Evolutionary conservation across 768 basidiomycete genomes (phyloP), one percentile per base, ranked within the genome.

Genomic region (Piloderma croceum): DNA sequence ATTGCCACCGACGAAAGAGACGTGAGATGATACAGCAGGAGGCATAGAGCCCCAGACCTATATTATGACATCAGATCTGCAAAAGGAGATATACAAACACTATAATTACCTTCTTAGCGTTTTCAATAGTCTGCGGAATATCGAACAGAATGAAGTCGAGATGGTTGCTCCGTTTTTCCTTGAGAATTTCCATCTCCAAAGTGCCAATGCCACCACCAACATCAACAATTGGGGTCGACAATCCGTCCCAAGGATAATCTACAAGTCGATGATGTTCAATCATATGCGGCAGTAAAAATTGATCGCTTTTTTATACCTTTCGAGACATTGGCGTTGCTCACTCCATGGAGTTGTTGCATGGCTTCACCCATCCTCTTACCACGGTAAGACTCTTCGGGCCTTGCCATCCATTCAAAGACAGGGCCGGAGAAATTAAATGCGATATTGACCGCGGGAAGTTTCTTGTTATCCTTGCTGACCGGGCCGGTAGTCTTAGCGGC

Each of bases 131-230:
- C 13, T 48, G 38, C 15, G 47, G 45, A 21, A 58, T 50, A 32
- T 61, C 57, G 43, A 61, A 54, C 18, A 61, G 51, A 21, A 34
- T 48, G 36, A 57, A 61, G 19, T 43, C 24, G 24, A 55, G 47
- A 27, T 33, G 24, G 13, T 29, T 24, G 27, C 54, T 54, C 23
- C 43, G 23, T 40, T 39, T 31, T 29, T 45, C 23, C 24, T 45
- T 43, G 27, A 52, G 11, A 10, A 61, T 41, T 7, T 44, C 49
- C 39, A 56, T 41, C 41, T 61, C 57, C 7, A 61, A 31, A 4
- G 59, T 44, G 2, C 59, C 59, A 29, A 60, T 60, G 4, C 59
- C 59, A 7, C 57, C 59, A 29, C 59, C 59, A 21, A 55, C 34
- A 36, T 60, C 59, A 6, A 60, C 47, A 24, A 60, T 46, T 3